Conservation (phyloP, 371 early-diverging fungal species). For the Syncephalastrum contaminatum region DNA sequence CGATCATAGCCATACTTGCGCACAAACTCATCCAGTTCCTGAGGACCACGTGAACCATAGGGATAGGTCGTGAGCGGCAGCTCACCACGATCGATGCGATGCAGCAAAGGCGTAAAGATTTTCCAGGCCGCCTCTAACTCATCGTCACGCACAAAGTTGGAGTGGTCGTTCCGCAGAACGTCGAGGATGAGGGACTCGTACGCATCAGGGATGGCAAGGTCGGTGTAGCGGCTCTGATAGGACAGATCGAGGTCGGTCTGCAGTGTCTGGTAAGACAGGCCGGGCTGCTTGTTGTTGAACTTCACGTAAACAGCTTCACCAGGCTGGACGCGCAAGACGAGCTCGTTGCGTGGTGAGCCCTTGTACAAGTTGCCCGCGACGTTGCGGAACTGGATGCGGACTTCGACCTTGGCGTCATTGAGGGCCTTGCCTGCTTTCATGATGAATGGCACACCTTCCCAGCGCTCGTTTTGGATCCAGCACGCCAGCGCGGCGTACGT, state of each 20-base stretch:
- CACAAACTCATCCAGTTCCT: slow-evolving; percentile 70
- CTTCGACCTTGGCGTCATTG: slow-evolving; percentile 82
- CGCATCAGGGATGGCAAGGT: slow-evolving; percentile 90
- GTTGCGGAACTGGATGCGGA: slow-evolving; percentile 90
- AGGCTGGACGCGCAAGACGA: slow-evolving; percentile 94
- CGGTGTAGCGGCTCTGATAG: slow-evolving; percentile 81
- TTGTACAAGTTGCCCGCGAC: slow-evolving; percentile 77
- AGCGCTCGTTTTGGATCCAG: slow-evolving; percentile 84
- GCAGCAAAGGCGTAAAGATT: slow-evolving; percentile 92
- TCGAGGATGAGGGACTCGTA: slow-evolving; percentile 93
- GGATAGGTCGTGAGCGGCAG: slow-evolving; percentile 72
- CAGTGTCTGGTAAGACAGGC: slow-evolving; percentile 63
- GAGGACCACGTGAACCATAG: slow-evolving; percentile 89
- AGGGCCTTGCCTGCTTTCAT: slow-evolving; percentile 91
- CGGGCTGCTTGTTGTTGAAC: slow-evolving; percentile 91
- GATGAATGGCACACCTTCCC: slow-evolving; percentile 92
- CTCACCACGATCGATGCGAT: slow-evolving; percentile 69
- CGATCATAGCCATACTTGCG: slow-evolving; percentile 70
- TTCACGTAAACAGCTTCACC: slow-evolving; percentile 94
- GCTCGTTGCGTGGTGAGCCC: slow-evolving; percentile 83
- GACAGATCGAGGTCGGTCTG: slow-evolving; percentile 92
- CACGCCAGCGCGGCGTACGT: slow-evolving; percentile 87
- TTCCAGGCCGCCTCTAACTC: slow-evolving; percentile 96
- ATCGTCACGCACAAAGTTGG: slow-evolving; percentile 95
- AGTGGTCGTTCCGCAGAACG: slow-evolving; percentile 84